Percentiles rank a stretch among this genome's conserved stretches.
Evolutionary conservation across 176 grass and related monocot genomes (phyloP).

Genomic region (Ensete ventricosum): DNA sequence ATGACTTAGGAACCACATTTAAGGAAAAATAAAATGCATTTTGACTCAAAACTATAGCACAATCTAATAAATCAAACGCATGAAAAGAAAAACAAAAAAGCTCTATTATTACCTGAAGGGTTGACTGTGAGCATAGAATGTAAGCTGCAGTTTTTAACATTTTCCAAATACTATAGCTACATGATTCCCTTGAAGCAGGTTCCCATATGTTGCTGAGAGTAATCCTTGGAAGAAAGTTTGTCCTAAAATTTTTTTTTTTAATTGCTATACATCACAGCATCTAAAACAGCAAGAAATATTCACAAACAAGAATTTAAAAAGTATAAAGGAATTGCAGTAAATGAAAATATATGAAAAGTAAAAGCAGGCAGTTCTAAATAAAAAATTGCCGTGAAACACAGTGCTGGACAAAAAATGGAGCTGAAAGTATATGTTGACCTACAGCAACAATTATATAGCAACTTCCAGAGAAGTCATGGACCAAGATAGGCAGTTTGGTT

Average conservation of each 20-base stretch:
- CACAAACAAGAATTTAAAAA: neutral
- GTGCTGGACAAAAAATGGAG: neutral
- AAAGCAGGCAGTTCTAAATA: neutral
- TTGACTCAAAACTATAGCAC: neutral
- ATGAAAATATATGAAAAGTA: neutral
- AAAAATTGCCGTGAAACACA: neutral
- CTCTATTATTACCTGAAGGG: constrained; percentile 51
- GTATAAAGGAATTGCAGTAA: neutral
- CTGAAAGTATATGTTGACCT: neutral
- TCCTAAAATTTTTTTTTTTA: constrained; percentile 26
- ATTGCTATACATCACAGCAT: neutral
- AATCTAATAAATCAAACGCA: neutral
- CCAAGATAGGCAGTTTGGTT: too few relatives aligned
- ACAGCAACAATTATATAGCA: neutral
- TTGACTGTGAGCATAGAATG: constrained; percentile 70
- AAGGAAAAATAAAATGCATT: neutral
- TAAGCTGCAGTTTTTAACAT: constrained; percentile 59
- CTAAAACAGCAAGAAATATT: neutral
- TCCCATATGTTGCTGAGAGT: constrained; percentile 93
- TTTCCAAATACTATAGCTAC: constrained; percentile 64
- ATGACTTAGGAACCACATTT: neutral
- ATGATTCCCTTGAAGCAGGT: constrained; percentile 72
- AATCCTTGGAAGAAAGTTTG: constrained; percentile 90
- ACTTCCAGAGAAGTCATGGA: too few relatives aligned
- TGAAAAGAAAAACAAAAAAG: constrained; percentile 8